phyloP scores from a whole-genome alignment of 371 early-diverging fungal species.

The Mucor lusitanicus region DNA sequence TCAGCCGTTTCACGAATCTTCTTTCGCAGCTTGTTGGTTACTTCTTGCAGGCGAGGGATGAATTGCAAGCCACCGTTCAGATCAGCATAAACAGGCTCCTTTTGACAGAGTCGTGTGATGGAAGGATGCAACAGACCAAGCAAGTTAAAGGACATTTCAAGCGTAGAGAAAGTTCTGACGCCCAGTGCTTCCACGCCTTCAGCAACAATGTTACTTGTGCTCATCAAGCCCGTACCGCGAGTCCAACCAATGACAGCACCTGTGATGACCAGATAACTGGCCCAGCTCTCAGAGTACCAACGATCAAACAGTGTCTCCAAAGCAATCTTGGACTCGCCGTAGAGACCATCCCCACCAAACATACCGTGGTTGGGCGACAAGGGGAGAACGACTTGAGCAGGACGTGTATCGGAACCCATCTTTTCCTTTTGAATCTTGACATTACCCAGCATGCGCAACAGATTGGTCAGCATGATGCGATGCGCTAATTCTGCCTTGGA shows the following conservation, averaged over 20 bases:
- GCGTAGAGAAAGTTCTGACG: constrained; percentile 90
- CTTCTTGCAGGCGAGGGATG: constrained; percentile 78
- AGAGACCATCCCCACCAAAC: constrained; percentile 93
- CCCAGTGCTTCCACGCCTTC: constrained; percentile 90
- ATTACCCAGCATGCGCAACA: constrained; percentile 79
- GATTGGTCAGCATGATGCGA: constrained; percentile 90
- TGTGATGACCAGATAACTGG: constrained; percentile 82
- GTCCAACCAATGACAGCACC: constrained; percentile 98
- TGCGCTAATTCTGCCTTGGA: constrained; percentile 89
- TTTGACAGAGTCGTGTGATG: constrained; percentile 76
- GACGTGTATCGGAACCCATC: constrained; percentile 80
- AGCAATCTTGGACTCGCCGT: constrained; percentile 94
- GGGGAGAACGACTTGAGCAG: constrained; percentile 90
- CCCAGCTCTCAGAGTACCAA: constrained; percentile 94
- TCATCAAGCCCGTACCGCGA: constrained; percentile 96
- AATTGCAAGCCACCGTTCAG: constrained; percentile 91
- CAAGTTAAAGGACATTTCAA: constrained; percentile 96
- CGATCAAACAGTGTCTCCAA: constrained; percentile 92
- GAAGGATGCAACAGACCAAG: constrained; percentile 88
- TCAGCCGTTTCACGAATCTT: constrained; percentile 83
- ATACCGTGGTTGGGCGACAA: constrained; percentile 96
- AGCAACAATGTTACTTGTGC: constrained; percentile 88
- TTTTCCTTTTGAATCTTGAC: constrained; percentile 84
- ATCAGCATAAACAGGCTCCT: constrained; percentile 92
- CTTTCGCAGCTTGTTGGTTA: constrained; percentile 73